Conservation (phyloP, 2,329 filamentous ascomycete species). For the Trichoderma sp. region DNA sequence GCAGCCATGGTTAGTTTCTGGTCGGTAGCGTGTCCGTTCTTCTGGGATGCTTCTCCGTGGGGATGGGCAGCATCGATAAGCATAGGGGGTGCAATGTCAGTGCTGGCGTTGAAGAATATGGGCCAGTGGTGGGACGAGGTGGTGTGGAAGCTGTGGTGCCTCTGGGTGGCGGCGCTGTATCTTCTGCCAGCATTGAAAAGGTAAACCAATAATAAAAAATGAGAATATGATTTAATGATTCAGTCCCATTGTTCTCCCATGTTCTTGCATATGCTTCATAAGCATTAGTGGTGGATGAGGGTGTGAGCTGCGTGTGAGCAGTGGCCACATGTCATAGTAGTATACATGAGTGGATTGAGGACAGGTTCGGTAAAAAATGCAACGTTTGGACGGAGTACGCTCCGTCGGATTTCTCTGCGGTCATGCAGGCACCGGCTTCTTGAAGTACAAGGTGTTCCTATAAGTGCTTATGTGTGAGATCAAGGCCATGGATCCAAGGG, state of each 20-base stretch:
- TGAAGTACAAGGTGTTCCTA: background rate
- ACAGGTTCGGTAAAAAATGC: background rate
- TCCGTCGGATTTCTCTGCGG: background rate
- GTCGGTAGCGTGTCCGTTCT: conserved; percentile 21
- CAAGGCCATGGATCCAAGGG: background rate
- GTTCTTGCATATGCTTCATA: background rate
- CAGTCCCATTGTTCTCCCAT: background rate
- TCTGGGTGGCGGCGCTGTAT: conserved; percentile 27
- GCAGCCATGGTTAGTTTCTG: conserved; percentile 24
- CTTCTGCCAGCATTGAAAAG: conserved; percentile 20
- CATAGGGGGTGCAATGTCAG: conserved; percentile 20
- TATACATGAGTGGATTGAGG: background rate
- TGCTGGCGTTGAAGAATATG: conserved; percentile 20
- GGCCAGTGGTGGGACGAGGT: conserved; percentile 26
- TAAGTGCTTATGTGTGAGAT: background rate
- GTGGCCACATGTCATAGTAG: background rate
- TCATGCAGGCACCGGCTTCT: background rate
- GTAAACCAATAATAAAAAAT: background rate
- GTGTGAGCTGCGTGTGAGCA: background rate
- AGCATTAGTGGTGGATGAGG: background rate
- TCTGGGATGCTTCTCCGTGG: conserved; percentile 18
- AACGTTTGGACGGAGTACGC: background rate
- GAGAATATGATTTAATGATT: background rate
- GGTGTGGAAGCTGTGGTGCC: conserved; percentile 29
- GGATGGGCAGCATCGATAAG: conserved; percentile 12